A percentile compares a stretch with the other conserved stretches of the same genome.
phyloP scores from a whole-genome alignment of 768 basidiomycete species.

The Amanita jacksonii region DNA sequence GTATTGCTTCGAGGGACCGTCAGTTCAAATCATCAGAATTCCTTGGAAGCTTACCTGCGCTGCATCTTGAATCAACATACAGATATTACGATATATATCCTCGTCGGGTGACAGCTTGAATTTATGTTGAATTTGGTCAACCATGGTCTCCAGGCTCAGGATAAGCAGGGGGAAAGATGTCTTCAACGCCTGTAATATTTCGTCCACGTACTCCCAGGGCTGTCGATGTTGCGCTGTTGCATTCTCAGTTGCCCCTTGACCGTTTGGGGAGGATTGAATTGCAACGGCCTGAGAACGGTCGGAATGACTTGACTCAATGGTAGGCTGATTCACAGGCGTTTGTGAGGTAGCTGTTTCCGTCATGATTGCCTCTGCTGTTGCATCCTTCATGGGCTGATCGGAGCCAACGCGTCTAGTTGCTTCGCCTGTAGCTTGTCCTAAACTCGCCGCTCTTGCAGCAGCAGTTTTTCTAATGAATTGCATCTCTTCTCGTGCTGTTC shows the following conservation, averaged over 20 bases:
- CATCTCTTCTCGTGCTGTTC: constrained; percentile 52
- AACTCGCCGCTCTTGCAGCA: constrained; percentile 24
- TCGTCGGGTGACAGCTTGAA: constrained; percentile 90
- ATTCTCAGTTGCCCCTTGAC: constrained; percentile 15
- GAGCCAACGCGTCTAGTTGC: constrained; percentile 19
- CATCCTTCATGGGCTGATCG: constrained; percentile 20
- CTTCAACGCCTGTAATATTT: constrained; percentile 88
- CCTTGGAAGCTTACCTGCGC: constrained; percentile 46
- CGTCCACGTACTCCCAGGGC: constrained; percentile 87
- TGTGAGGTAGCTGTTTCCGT: constrained; percentile 11
- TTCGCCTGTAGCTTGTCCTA: constrained; percentile 22
- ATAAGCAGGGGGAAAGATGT: constrained; percentile 93
- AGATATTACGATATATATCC: constrained; percentile 86
- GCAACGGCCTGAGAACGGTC: constrained; percentile 10
- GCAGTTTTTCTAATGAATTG: constrained; percentile 30
- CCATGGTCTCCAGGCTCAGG: constrained; percentile 92
- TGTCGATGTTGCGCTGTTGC: constrained; percentile 37
- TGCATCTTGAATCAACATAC: constrained; percentile 81
- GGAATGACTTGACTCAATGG: constrained; percentile 11
- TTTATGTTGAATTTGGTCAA: constrained; percentile 84
- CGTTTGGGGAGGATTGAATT: constrained; percentile 11
- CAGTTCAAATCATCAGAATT: neutral
- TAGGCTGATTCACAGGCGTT: constrained; percentile 6
- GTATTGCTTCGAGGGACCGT: constrained; percentile 41
- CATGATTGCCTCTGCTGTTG: constrained; percentile 15